Evolutionary conservation across 306 rosid species (phyloP).

Genomic region (Cucurbita maxima): DNA sequence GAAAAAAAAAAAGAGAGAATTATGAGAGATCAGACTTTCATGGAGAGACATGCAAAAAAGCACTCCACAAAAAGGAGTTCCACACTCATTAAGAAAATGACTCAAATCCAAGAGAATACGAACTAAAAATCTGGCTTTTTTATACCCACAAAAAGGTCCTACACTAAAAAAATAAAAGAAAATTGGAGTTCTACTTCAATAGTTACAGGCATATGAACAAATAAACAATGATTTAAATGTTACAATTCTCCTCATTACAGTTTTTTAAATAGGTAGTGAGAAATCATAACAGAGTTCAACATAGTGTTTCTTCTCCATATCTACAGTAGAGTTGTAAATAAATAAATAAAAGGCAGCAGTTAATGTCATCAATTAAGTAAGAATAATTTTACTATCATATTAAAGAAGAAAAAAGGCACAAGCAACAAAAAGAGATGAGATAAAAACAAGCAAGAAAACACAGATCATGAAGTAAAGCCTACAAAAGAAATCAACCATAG

Average conservation of each 20-base stretch:
- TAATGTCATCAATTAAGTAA: background rate
- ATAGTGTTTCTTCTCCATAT: background rate
- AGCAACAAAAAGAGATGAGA: background rate
- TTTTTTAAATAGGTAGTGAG: background rate
- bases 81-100: background rate
- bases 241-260: background rate
- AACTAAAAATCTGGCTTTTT: background rate
- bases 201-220: background rate
- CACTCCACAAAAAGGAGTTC: background rate
- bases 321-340: background rate
- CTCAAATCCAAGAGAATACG: background rate
- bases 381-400: background rate
- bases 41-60: background rate
- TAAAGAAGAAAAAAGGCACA: background rate
- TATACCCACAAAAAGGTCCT: background rate
- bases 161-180: background rate
- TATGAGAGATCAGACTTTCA: too few species aligned
- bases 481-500: background rate
- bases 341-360: background rate
- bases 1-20: background rate
- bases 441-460: background rate
- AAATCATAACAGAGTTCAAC: background rate
- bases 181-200: background rate
- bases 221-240: background rate
- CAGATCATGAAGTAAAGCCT: background rate